Conservation (phyloP, 2,329 filamentous ascomycete species). For the Paecilomyces dactylethromorphus region DNA sequence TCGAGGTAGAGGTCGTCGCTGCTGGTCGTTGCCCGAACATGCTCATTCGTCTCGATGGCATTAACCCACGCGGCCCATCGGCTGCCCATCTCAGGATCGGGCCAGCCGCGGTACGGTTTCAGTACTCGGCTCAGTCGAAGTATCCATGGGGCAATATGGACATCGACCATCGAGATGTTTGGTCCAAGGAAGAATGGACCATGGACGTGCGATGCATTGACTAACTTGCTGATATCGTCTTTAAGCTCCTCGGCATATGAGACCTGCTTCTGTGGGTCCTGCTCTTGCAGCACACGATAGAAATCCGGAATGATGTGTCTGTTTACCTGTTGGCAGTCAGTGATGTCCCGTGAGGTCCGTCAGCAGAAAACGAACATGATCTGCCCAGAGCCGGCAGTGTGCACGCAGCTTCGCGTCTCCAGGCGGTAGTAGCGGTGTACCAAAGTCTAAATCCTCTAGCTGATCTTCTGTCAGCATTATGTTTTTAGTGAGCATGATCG, state of each 20-base stretch:
- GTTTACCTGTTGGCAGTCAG: constrained; percentile 54
- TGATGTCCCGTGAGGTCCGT: constrained; percentile 4
- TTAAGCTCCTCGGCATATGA: constrained; percentile 57
- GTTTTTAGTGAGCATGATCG: background rate
- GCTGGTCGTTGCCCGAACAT: constrained; percentile 62
- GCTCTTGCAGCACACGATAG: constrained; percentile 64
- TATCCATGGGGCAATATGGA: constrained; percentile 71
- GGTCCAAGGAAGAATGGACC: constrained; percentile 65
- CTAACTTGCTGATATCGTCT: constrained; percentile 56
- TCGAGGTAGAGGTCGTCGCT: constrained; percentile 60
- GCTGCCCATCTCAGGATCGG: constrained; percentile 54
- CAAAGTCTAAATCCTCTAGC: constrained; percentile 66
- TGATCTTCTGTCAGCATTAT: constrained; percentile 19
- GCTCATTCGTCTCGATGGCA: constrained; percentile 59
- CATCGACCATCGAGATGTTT: constrained; percentile 59
- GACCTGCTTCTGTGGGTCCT: constrained; percentile 53
- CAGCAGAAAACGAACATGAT: constrained; percentile 54
- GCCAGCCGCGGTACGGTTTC: constrained; percentile 60
- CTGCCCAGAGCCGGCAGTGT: constrained; percentile 70
- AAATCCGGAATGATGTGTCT: constrained; percentile 69
- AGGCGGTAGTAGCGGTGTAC: constrained; percentile 57
- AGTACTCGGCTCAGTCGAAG: constrained; percentile 62
- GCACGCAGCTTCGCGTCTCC: constrained; percentile 62
- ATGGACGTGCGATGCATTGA: constrained; percentile 49
- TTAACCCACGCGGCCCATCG: constrained; percentile 65